Percentiles rank a stretch among this genome's conserved stretches.
phyloP scores from a whole-genome alignment of 2,329 filamentous ascomycete species.

The Claviceps pazoutovae region DNA sequence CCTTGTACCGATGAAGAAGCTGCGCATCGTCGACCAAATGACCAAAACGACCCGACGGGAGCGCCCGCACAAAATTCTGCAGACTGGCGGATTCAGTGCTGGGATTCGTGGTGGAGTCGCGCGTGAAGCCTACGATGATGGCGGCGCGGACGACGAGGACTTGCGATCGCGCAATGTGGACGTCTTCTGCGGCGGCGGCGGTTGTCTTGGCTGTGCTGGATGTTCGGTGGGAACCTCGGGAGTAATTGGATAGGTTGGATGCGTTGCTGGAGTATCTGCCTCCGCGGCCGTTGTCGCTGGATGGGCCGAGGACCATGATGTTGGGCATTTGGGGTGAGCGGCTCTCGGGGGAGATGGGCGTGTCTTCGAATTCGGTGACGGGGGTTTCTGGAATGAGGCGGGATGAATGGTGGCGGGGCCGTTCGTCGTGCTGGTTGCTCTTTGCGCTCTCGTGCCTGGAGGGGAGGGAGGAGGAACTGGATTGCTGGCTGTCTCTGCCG shows the following conservation, averaged over 20 bases:
- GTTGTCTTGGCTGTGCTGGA: conserved; percentile 61
- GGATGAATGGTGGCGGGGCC: conserved; percentile 26
- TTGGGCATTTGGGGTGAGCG: conserved; percentile 65
- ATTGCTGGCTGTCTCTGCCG: conserved; percentile 34
- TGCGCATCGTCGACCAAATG: conserved; percentile 53
- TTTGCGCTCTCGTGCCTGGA: conserved; percentile 42
- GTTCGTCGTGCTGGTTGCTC: conserved; percentile 30
- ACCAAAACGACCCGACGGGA: conserved; percentile 70
- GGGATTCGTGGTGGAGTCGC: conserved; percentile 34
- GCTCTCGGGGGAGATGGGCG: conserved; percentile 67
- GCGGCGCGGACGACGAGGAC: conserved; percentile 72
- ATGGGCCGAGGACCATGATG: conserved; percentile 72
- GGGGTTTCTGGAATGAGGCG: conserved; percentile 66
- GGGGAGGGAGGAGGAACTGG: conserved; percentile 35
- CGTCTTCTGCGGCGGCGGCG: conserved; percentile 52
- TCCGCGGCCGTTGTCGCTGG: conserved; percentile 41
- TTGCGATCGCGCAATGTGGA: conserved; percentile 65
- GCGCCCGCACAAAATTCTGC: conserved; percentile 59
- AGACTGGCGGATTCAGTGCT: conserved; percentile 40
- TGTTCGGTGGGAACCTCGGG: conserved; percentile 51
- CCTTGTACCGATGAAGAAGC: conserved; percentile 67
- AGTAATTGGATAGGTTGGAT: conserved; percentile 67
- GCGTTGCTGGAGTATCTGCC: conserved; percentile 72
- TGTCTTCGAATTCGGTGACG: conserved; percentile 90
- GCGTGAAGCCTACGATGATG: conserved; percentile 68